Conservation (phyloP, 805 yeast genomes). For the Wickerhamomyces kurtzmanii region DNA sequence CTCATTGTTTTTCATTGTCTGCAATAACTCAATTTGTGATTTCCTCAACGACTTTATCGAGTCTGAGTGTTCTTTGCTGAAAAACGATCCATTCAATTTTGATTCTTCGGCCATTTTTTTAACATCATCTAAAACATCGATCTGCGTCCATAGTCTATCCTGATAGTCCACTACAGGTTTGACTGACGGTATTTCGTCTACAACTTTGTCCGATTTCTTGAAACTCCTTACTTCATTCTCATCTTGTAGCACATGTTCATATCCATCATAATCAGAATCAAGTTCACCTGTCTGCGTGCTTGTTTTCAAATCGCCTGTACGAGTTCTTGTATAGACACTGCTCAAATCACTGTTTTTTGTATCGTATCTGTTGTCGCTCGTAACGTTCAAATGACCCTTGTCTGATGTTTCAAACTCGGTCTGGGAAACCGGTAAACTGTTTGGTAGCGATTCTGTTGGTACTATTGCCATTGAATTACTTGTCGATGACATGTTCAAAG, state of each 20-base stretch:
- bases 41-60: constrained; percentile 43
- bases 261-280: neutral
- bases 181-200: constrained; percentile 43
- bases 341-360: too few species aligned
- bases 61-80: constrained; percentile 32
- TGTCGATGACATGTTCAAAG: too few species aligned
- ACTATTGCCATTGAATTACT: too few species aligned
- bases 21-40: constrained; percentile 39
- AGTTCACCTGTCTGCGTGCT: too few species aligned
- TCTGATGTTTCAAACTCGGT: too few species aligned
- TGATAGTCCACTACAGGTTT: constrained; percentile 55
- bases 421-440: too few species aligned
- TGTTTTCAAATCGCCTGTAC: too few species aligned
- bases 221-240: constrained; percentile 12
- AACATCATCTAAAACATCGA: constrained; percentile 79
- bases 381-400: too few species aligned
- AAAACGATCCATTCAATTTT: constrained; percentile 11
- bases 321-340: too few species aligned
- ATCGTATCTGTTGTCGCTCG: too few species aligned
- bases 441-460: too few species aligned
- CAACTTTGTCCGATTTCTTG: constrained; percentile 10
- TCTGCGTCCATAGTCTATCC: constrained; percentile 80
- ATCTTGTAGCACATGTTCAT: too few species aligned
- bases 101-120: constrained; percentile 36
- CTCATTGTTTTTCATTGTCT: constrained; percentile 20